Evolutionary conservation across 768 basidiomycete species (phyloP).

Genomic region (Boletus rufocinnamomeus): DNA sequence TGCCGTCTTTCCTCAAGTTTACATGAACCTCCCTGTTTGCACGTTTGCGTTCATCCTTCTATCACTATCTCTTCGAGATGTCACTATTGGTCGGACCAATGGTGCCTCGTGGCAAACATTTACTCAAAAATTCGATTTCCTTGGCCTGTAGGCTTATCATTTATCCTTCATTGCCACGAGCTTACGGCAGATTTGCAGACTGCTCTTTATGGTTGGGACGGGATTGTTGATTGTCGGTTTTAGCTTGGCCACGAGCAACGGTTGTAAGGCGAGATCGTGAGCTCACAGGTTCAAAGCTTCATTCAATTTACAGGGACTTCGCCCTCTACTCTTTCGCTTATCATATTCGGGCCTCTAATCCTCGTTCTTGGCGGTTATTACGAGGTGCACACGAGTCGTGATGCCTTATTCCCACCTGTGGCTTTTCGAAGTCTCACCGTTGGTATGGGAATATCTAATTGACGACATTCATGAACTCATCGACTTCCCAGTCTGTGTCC

Average conservation of each 20-base stretch:
- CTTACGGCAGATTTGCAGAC: constrained; percentile 41
- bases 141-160: constrained; percentile 63
- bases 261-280: constrained; percentile 53
- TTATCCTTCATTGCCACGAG: constrained; percentile 16
- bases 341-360: constrained; percentile 54
- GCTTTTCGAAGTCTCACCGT: constrained; percentile 62
- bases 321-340: constrained; percentile 59
- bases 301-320: constrained; percentile 53
- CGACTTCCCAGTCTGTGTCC: constrained; percentile 53
- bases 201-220: constrained; percentile 75
- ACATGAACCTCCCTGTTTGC: constrained; percentile 80
- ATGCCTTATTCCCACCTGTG: constrained; percentile 69
- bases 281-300: constrained; percentile 10
- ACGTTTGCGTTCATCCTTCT: constrained; percentile 59
- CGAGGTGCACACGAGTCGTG: constrained; percentile 65
- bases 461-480: constrained; percentile 11
- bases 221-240: constrained; percentile 77
- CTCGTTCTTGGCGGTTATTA: constrained; percentile 65
- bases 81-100: constrained; percentile 47
- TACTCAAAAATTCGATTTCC: constrained; percentile 65
- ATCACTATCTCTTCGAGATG: constrained; percentile 56
- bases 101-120: constrained; percentile 61
- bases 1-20: constrained; percentile 50
- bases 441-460: constrained; percentile 42
- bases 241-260: constrained; percentile 66